Base-by-base conservation (phyloP, 148 eudicot genomes). In the Dysphania ambrosioides region DNA sequence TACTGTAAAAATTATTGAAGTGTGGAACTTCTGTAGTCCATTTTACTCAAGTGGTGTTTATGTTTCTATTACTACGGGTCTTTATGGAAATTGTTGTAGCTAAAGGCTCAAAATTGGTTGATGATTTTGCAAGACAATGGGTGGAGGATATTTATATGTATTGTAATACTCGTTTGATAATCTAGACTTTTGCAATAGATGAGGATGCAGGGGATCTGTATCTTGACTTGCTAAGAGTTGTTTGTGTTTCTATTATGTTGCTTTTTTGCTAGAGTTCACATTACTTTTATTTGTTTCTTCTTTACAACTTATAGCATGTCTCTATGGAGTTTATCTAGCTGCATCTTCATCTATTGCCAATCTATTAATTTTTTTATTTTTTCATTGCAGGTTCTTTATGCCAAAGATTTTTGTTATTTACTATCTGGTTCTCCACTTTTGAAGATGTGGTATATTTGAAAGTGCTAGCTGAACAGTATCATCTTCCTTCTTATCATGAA, bases 311-410 rank as follows among this genome's bases (percentile, higher is more conserved):
- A 15, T 47, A 36, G 24, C 67, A 32, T 38, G 18, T 11, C 42
- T 24, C 70, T 38, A 13, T 36, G 16, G 35, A 19, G 21, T 36
- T 65, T 2, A 21, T 31, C 24, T 32, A 8, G 1, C 41, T 23
- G 23, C 16, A 66, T 12, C 30, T 8, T 66, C 26, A 40, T 47
- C 53, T 47, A 3, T 0, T 47, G 53, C 5, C 41, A 73, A 53
- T 40, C 42, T 30, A 18, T 24, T n/a, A n/a, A n/a, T n/a, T n/a
- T n/a, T 62, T 4, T 29, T 2, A 3, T 53, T 58, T 23, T 30
- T 32, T 53, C 36, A 47, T 76, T 85, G 88, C 89, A 91, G 98
- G 93, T 85, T 72, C 82, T 64, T 83, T 85, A 70, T 83, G 81
- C 74, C 85, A 78, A 70, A 78, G 67, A 66, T 75, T 83, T 75